phyloP scores from a whole-genome alignment of 331 rosid genomes.

The Telfairia occidentalis region DNA sequence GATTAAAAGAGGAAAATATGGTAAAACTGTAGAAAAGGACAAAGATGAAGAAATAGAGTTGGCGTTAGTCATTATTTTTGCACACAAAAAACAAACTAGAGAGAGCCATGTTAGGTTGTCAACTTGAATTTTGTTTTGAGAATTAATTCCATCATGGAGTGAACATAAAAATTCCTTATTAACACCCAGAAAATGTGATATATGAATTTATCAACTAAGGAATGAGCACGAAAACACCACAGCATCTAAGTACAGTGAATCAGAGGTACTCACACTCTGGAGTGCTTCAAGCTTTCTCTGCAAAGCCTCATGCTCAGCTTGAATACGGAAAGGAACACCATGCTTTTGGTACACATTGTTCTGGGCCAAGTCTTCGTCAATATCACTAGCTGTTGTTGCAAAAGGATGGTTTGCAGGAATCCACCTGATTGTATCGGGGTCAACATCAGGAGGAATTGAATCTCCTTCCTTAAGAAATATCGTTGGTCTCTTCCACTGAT shows the following conservation, averaged over 20 bases:
- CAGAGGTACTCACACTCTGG: conserved; percentile 44
- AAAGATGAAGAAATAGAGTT: not conserved
- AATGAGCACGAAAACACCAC: not conserved
- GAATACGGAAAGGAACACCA: conserved; percentile 87
- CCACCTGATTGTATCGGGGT: conserved; percentile 87
- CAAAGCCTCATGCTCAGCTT: conserved; percentile 92
- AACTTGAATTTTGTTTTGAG: not conserved
- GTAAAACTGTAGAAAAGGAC: not conserved
- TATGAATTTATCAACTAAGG: not conserved
- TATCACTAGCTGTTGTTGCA: conserved; percentile 75
- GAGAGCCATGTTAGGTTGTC: conserved; percentile 2
- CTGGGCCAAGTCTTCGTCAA: conserved; percentile 79
- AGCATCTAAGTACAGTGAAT: not conserved
- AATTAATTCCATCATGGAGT: not conserved
- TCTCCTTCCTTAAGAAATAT: conserved; percentile 85
- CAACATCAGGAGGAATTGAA: conserved; percentile 62
- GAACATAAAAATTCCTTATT: not conserved
- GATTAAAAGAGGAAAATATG: not conserved
- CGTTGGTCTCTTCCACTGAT: conserved; percentile 94
- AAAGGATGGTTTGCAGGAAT: conserved; percentile 93
- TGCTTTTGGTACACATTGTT: conserved; percentile 73
- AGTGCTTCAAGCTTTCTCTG: conserved; percentile 77
- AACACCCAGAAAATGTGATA: not conserved
- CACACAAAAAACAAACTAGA: not conserved
- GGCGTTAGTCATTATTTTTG: not conserved